These are phyloP conservation scores for Epichloe hybrida DNA, from an alignment of 2,329 filamentous ascomycete species.

Conservation along the genomic window DNA sequence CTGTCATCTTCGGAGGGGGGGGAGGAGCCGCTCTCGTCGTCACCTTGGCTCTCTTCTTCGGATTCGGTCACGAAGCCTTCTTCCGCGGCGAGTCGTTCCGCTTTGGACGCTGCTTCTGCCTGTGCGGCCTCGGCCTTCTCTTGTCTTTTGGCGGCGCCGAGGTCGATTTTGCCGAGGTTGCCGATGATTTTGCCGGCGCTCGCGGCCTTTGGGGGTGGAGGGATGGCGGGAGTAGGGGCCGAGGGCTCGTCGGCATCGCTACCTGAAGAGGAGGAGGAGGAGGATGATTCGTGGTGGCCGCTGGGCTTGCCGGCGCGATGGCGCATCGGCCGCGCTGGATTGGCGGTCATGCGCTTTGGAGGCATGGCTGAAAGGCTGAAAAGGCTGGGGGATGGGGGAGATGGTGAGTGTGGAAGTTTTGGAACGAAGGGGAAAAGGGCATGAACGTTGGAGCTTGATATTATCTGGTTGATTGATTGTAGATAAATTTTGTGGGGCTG, in stretches of 20 bases:
- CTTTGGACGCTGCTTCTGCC: conserved; percentile 36
- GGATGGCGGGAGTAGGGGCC: conserved; percentile 22
- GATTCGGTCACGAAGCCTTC: conserved; percentile 48
- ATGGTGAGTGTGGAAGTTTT: neutral
- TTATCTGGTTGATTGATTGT: neutral
- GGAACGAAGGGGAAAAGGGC: neutral
- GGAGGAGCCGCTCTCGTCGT: neutral
- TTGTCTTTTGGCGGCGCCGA: conserved; percentile 30
- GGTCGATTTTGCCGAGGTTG: conserved; percentile 28
- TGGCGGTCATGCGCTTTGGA: conserved; percentile 84
- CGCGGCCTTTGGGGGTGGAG: conserved; percentile 42
- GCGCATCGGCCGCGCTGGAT: conserved; percentile 65
- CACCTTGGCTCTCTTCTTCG: conserved; percentile 30
- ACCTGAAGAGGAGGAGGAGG: conserved; percentile 34
- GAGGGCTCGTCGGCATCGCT: conserved; percentile 24
- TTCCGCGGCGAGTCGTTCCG: conserved; percentile 39
- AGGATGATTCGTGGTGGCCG: conserved; percentile 39
- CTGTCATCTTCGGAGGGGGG: conserved; percentile 28
- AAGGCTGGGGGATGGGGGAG: neutral
- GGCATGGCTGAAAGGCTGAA: conserved; percentile 26
- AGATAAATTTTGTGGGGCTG: neutral
- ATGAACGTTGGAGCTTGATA: neutral
- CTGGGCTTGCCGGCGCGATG: conserved; percentile 74
- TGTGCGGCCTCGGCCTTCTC: conserved; percentile 24
- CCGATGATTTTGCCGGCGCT: conserved; percentile 44